These are phyloP conservation scores for Chrysoporthe deuterocubensis DNA, from an alignment of 2,329 filamentous ascomycete species.

Conservation along the genomic window DNA sequence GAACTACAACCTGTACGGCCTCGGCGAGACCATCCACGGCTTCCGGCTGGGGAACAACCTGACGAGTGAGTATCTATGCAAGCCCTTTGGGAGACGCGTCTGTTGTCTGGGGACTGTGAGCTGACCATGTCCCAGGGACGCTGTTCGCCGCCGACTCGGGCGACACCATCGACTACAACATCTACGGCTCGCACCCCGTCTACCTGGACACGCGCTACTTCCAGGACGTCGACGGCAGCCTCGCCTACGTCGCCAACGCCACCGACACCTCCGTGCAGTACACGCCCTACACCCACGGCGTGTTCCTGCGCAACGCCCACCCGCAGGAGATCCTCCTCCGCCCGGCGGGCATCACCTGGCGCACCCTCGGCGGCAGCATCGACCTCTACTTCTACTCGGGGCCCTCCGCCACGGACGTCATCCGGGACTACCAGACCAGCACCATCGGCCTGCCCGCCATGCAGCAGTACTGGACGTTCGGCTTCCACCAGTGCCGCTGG, in stretches of 20 bases:
- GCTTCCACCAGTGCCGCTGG: slow-evolving; percentile 84
- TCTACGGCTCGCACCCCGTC: slow-evolving; percentile 78
- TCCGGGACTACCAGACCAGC: slow-evolving; percentile 69
- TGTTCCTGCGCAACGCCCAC: slow-evolving; percentile 78
- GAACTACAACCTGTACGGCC: slow-evolving; percentile 75
- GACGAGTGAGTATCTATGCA: slow-evolving; percentile 52
- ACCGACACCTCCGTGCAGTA: slow-evolving; percentile 59
- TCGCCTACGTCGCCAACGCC: slow-evolving; percentile 59
- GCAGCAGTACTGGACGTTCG: slow-evolving; percentile 82
- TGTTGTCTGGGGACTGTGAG: background rate
- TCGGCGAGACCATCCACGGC: slow-evolving; percentile 74
- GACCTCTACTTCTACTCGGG: slow-evolving; percentile 82
- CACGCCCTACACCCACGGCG: slow-evolving; percentile 72
- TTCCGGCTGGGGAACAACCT: slow-evolving; percentile 74
- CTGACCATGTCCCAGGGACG: slow-evolving; percentile 37
- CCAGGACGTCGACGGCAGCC: slow-evolving; percentile 53
- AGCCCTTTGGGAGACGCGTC: no score
- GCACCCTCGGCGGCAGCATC: slow-evolving; percentile 74
- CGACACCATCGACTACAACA: slow-evolving; percentile 67
- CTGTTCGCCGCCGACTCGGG: slow-evolving; percentile 69
- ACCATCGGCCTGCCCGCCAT: slow-evolving; percentile 73
- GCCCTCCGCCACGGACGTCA: slow-evolving; percentile 69
- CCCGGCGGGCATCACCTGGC: slow-evolving; percentile 70
- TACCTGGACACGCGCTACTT: slow-evolving; percentile 83
- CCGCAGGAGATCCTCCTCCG: slow-evolving; percentile 73